Evolutionary conservation across 1,284 basidiomycete species (phyloP).

Genomic region (Tylopilus orsonianus): DNA sequence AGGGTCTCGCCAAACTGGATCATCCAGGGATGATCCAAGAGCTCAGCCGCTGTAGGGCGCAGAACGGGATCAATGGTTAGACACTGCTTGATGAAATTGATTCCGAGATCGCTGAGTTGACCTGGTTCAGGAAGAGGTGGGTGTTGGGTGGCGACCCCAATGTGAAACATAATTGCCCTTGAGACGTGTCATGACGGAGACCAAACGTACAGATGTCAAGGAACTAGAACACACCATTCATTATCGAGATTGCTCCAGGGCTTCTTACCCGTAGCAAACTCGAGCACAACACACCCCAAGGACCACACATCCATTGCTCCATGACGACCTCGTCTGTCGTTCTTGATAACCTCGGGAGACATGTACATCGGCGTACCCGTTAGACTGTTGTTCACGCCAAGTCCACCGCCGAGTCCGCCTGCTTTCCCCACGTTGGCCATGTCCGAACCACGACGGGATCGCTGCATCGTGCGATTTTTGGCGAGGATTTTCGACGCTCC

Average conservation of each 20-base stretch:
- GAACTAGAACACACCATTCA: constrained; percentile 74
- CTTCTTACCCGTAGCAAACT: constrained; percentile 94
- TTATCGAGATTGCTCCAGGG: constrained; percentile 99
- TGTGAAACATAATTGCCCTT: constrained; percentile 99
- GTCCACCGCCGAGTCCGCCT: constrained; percentile 38
- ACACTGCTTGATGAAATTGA: constrained; percentile 93
- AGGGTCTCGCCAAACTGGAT: constrained; percentile 72
- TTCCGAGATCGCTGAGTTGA: constrained; percentile 88
- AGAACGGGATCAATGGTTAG: constrained; percentile 85
- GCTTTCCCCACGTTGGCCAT: constrained; percentile 30
- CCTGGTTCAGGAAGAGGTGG: constrained; percentile 91
- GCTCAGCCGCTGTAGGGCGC: constrained; percentile 83
- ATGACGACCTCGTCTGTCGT: constrained; percentile 78
- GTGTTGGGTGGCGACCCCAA: constrained; percentile 95
- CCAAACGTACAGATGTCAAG: constrained; percentile 1
- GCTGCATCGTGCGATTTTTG: constrained; percentile 88
- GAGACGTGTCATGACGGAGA: constrained; percentile 9
- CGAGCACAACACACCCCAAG: constrained; percentile 93
- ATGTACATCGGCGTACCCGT: constrained; percentile 99
- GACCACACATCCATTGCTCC: constrained; percentile 99
- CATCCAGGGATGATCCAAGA: constrained; percentile 93
- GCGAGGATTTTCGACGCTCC: constrained; percentile 98
- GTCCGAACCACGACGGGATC: constrained; percentile 58
- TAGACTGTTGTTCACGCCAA: constrained; percentile 70
- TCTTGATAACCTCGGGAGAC: constrained; percentile 98